Evolutionary conservation across 805 yeast genomes (phyloP).

Genomic region (Saturnispora sanitii): DNA sequence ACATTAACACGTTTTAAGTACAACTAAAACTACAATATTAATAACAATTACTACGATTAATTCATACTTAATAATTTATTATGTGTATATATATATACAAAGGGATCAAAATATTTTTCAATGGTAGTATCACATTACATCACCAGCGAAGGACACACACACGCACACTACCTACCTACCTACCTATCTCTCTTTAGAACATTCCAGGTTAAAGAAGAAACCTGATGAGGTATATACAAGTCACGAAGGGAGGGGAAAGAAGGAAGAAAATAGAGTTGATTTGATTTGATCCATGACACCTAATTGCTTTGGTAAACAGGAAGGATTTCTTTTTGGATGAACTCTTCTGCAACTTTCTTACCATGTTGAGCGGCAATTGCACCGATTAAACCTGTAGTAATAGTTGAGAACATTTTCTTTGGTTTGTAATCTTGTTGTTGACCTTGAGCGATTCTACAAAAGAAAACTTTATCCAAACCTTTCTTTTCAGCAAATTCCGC

Average conservation of each 20-base stretch:
- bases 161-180: no score
- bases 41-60: no score
- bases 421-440: constrained; percentile 23
- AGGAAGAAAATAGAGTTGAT: not conserved
- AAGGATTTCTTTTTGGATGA: constrained; percentile 41
- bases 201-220: no score
- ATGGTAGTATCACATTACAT: no score
- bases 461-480: constrained; percentile 44
- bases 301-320: constrained; percentile 11
- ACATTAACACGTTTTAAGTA: no score
- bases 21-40: no score
- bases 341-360: constrained; percentile 44
- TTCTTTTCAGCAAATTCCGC: constrained; percentile 42
- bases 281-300: not conserved
- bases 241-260: not conserved
- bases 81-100: no score
- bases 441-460: constrained; percentile 47
- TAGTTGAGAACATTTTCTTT: constrained; percentile 23
- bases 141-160: no score
- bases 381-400: constrained; percentile 47
- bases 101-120: no score
- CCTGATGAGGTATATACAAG: no score
- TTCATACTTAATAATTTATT: no score
- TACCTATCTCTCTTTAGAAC: no score
- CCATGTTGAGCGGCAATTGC: constrained; percentile 60